Percentiles rank a stretch among this genome's conserved stretches.
phyloP scores from a whole-genome alignment of 106 monocot species.

The Narthecium ossifragum region DNA sequence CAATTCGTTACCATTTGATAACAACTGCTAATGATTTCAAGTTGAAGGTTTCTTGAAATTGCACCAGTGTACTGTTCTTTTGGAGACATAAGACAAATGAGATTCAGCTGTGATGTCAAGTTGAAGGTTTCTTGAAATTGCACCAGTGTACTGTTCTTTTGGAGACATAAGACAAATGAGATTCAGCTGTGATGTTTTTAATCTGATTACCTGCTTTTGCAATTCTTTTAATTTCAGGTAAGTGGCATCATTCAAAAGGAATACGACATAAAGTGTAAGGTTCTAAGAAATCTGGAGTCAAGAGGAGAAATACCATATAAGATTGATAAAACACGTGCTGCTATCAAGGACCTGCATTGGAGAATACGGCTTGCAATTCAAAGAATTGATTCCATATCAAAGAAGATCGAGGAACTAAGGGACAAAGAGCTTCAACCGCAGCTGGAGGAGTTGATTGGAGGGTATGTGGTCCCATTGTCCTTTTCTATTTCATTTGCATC shows the following conservation, averaged over 20 bases:
- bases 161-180: no score
- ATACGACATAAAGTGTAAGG: slow-evolving; percentile 81
- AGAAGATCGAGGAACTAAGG: slow-evolving; percentile 74
- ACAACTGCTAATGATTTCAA: no score
- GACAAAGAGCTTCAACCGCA: slow-evolving; percentile 95
- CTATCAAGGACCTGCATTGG: slow-evolving; percentile 86
- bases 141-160: background rate
- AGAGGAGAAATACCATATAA: slow-evolving; percentile 42
- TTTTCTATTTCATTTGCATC: background rate
- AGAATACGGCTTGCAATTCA: slow-evolving; percentile 29
- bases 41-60: no score
- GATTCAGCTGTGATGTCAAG: background rate
- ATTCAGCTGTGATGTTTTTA: background rate
- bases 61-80: background rate
- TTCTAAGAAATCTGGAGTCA: slow-evolving; percentile 59
- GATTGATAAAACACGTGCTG: slow-evolving; percentile 82
- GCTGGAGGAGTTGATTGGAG: slow-evolving; percentile 82
- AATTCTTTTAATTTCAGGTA: slow-evolving; percentile 37
- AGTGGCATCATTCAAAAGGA: slow-evolving; percentile 71
- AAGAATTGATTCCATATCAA: slow-evolving; percentile 85
- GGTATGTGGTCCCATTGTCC: slow-evolving; percentile 35
- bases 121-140: background rate
- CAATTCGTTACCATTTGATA: no score
- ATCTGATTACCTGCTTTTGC: background rate
- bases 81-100: no score